Base-by-base conservation (phyloP, 768 basidiomycete genomes). In the Trametes sanguinea region DNA sequence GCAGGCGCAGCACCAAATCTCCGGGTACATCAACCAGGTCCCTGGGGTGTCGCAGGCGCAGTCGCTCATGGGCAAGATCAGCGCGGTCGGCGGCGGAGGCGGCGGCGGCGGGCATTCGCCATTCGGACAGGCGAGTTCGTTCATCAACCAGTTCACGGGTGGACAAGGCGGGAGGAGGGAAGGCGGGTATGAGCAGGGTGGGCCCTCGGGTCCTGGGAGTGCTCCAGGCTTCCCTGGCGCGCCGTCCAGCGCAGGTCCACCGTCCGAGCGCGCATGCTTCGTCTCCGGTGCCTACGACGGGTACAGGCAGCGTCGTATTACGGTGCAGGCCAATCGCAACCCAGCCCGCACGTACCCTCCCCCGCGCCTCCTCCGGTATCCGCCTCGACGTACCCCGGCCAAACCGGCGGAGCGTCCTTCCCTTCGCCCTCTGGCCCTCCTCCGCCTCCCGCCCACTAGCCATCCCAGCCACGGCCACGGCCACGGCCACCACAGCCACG, bases 1-100 rank as follows among this genome's bases (percentile, higher is more conserved):
- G 10, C 75, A 83, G 44, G 72, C 81, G 51, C 85, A 86, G 70
- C 75, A 79, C 14, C 72, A 78, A 35, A 14, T 86, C 3, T 65
- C 76, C n/a, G 78, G 80, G 0, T 83, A 83, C 63, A 16, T 62
- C 50, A 58, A 55, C 22, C 60, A 60, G 30, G 64, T 67, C 11
- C 66, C 66, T 9, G 66, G 66, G 17, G 30, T 64, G 14, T 14
- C 63, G 9, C 61, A 61, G 39, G 62, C 66, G n/a, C 53, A 57
- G 46, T 57, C 65, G 16, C 48, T 66, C 45, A 50, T 62, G 10
- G 58, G 57, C n/a, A 67, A 64, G 57, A 37, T 65, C 7, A 46
- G 52, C 30, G 35, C 53, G 30, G 50, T 61, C 27, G 35, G 6
- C 22, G 57, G 6, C 22, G 57, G 44, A 4, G 57, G 46, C 7